Conservation (phyloP, 73 alveolate genomes). For the Urostyla sp. region DNA sequence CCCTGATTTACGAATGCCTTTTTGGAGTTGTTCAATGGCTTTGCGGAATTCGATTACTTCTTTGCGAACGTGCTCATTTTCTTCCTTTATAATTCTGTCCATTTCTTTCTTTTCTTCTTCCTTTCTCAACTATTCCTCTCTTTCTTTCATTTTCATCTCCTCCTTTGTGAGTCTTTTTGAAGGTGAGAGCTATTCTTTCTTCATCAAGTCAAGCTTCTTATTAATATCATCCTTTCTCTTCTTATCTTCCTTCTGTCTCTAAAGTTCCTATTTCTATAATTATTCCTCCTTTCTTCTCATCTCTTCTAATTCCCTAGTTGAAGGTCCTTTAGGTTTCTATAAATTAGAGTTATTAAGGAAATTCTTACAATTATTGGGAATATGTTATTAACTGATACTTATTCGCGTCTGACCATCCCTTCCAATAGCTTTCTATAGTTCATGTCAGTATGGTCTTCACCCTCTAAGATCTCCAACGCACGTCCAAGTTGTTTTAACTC, state of each 20-base stretch:
- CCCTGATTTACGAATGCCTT: background rate
- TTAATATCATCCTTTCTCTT: slow-evolving; percentile 16
- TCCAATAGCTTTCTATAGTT: slow-evolving; percentile 31
- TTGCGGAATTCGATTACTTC: slow-evolving; percentile 40
- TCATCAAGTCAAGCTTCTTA: slow-evolving; percentile 10
- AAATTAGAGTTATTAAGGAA: background rate
- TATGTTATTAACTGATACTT: slow-evolving; percentile 10
- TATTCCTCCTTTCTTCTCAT: slow-evolving; percentile 39
- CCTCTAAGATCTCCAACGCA: slow-evolving; percentile 15
- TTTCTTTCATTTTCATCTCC: slow-evolving; percentile 52
- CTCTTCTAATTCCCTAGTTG: slow-evolving; percentile 29
- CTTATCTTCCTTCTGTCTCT: slow-evolving; percentile 39
- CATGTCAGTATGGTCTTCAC: background rate
- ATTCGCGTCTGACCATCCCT: slow-evolving; percentile 28
- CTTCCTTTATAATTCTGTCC: slow-evolving; percentile 3
- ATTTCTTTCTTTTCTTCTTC: slow-evolving; percentile 29
- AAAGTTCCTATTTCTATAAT: slow-evolving; percentile 39
- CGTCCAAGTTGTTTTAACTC: background rate
- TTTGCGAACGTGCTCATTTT: slow-evolving; percentile 30
- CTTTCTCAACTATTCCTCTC: slow-evolving; percentile 46
- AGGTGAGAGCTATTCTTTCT: background rate
- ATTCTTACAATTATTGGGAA: slow-evolving; percentile 46
- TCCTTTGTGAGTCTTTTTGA: slow-evolving; percentile 36
- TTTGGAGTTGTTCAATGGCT: slow-evolving; percentile 5
- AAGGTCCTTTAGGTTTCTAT: slow-evolving; percentile 49